Evolutionary conservation across 1,284 basidiomycete species (phyloP).

Genomic region (Ustilago tritici): DNA sequence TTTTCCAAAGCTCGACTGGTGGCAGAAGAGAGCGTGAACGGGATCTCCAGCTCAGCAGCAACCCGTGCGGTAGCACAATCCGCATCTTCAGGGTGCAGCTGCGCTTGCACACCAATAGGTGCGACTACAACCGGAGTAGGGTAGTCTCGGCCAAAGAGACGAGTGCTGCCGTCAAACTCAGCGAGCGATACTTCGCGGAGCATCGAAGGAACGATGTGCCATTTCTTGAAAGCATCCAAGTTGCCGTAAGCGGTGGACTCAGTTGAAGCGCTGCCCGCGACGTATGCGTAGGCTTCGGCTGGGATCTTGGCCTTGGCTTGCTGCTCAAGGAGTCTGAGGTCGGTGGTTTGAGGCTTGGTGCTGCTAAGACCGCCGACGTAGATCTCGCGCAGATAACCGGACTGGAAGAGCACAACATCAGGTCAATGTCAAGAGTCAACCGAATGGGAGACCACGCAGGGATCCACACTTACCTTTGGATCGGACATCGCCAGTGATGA

Average conservation of each 20-base stretch:
- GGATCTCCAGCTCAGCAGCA: conserved; percentile 48
- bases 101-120: conserved; percentile 62
- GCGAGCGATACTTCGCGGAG: conserved; percentile 40
- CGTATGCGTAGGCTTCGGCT: conserved; percentile 58
- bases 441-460: not conserved
- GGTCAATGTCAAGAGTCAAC: not conserved
- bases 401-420: conserved; percentile 8
- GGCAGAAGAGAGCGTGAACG: conserved; percentile 59
- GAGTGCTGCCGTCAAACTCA: conserved; percentile 40
- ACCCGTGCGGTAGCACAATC: conserved; percentile 53
- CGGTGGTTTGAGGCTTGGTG: conserved; percentile 43
- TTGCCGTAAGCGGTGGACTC: conserved; percentile 53
- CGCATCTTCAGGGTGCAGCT: conserved; percentile 43
- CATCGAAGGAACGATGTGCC: conserved; percentile 60
- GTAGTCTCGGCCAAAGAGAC: conserved; percentile 53
- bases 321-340: conserved; percentile 45
- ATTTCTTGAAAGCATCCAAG: conserved; percentile 45
- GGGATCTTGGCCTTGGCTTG: conserved; percentile 46
- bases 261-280: conserved; percentile 58
- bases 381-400: conserved; percentile 56
- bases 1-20: conserved; percentile 52
- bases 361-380: conserved; percentile 54
- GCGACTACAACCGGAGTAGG: conserved; percentile 57
- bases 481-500: conserved; percentile 27
- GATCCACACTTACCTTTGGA: conserved; percentile 23